phyloP scores from a whole-genome alignment of 768 basidiomycete species.

The Leccinum longicurvipes region DNA sequence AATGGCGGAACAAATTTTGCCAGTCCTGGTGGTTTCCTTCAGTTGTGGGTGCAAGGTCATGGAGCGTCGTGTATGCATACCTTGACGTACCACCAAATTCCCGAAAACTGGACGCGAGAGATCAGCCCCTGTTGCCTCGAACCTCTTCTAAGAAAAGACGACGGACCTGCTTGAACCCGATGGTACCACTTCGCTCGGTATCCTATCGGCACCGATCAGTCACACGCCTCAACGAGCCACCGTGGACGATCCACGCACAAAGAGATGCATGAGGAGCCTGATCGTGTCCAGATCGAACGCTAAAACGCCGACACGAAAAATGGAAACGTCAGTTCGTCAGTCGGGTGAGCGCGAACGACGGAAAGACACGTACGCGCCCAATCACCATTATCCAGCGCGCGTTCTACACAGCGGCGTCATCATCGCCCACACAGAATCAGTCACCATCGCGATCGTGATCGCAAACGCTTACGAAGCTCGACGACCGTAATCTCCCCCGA shows the following conservation, averaged over 20 bases:
- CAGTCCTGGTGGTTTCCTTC: constrained; percentile 63
- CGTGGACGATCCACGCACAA: constrained; percentile 46
- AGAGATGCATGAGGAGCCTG: constrained; percentile 77
- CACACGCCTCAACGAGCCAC: neutral
- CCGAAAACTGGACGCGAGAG: constrained; percentile 46
- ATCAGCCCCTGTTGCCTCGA: neutral
- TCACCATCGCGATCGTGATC: neutral
- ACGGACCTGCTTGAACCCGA: constrained; percentile 72
- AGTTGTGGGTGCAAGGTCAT: neutral
- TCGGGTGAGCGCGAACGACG: neutral
- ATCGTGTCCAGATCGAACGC: constrained; percentile 86
- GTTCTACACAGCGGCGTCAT: constrained; percentile 30
- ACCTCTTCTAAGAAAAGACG: fast-evolving
- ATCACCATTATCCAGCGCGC: constrained; percentile 57
- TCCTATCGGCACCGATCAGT: constrained; percentile 38
- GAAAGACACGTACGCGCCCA: constrained; percentile 63
- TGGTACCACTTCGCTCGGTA: constrained; percentile 71
- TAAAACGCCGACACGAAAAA: constrained; percentile 23
- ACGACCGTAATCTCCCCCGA: constrained; percentile 61
- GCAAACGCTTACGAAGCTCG: constrained; percentile 58
- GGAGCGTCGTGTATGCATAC: constrained; percentile 14
- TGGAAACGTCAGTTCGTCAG: neutral
- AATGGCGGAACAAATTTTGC: constrained; percentile 81
- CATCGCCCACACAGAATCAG: neutral
- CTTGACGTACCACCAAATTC: constrained; percentile 82